Conservation (phyloP, 345 rosid genomes). For the Lepidium didymum region DNA sequence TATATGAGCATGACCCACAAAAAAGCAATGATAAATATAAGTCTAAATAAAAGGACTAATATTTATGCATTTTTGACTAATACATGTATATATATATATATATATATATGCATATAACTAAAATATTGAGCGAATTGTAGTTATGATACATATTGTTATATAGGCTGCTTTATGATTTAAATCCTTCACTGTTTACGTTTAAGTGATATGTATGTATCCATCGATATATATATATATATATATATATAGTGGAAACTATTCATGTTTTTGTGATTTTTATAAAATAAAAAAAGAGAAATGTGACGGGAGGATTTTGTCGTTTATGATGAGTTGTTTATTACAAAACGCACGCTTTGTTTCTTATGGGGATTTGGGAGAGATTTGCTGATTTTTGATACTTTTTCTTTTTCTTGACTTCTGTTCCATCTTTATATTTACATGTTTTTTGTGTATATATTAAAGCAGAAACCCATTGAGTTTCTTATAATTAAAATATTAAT, state of each 20-base stretch:
- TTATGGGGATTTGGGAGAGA: slow-evolving; percentile 30
- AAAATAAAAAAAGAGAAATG: background rate
- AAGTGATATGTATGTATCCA: background rate
- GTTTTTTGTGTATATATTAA: background rate
- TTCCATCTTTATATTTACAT: background rate
- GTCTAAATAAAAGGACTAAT: too few relatives aligned
- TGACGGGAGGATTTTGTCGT: slow-evolving; percentile 30
- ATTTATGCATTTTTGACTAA: too few relatives aligned
- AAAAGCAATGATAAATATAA: too few relatives aligned
- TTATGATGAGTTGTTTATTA: slow-evolving; percentile 30
- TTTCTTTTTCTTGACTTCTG: slow-evolving; percentile 18
- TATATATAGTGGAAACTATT: background rate
- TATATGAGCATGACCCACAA: too few relatives aligned
- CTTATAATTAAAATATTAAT: too few relatives aligned
- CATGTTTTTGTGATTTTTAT: background rate
- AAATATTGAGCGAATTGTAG: too few relatives aligned
- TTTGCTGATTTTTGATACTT: slow-evolving; percentile 31
- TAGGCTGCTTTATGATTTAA: too few relatives aligned
- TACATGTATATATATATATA: too few relatives aligned
- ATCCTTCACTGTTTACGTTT: background rate
- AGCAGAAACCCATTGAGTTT: too few relatives aligned
- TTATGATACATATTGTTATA: too few relatives aligned
- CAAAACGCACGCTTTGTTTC: slow-evolving; percentile 31
- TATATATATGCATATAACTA: too few relatives aligned
- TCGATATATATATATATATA: too few relatives aligned